A percentile compares a stretch with the other conserved stretches of the same genome.
Conservation (phyloP, 495 filamentous ascomycete species). For the Penicillium verhagenii region DNA sequence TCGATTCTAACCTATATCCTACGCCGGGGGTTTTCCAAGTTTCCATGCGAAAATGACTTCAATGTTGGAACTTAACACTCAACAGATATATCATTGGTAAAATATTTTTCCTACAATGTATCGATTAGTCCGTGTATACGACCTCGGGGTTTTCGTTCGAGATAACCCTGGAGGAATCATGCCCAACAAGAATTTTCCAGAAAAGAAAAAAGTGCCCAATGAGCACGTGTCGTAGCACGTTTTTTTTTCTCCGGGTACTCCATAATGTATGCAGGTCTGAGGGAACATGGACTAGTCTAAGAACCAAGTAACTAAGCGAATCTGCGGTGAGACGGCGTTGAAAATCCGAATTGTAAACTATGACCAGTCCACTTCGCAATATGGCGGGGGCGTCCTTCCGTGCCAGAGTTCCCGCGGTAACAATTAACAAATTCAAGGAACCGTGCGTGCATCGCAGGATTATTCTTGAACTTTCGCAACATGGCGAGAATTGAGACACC, state of each 20-base stretch:
- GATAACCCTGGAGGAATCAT: background rate
- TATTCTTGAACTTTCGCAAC: no score
- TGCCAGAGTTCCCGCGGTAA: background rate
- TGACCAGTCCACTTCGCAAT: background rate
- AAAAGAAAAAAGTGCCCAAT: background rate
- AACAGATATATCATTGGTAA: no score
- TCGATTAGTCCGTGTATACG: no score
- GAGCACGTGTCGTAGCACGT: background rate
- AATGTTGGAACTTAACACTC: no score
- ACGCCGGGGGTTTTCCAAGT: no score
- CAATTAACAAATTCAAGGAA: background rate
- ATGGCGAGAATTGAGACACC: no score
- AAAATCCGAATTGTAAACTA: background rate
- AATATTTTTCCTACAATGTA: no score
- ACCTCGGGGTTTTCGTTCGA: no score
- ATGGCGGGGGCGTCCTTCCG: background rate
- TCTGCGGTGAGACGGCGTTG: background rate
- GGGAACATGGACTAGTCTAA: background rate
- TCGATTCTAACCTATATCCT: no score
- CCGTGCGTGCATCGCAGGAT: background rate
- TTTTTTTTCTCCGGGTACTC: background rate
- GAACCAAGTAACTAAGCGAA: background rate
- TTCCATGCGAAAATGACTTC: no score
- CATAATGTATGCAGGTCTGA: background rate
- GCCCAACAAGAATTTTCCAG: background rate